A percentile compares a stretch with the other conserved stretches of the same genome.
phyloP scores from a whole-genome alignment of 2,329 filamentous ascomycete species.

The Coleophoma eucalyptorum region DNA sequence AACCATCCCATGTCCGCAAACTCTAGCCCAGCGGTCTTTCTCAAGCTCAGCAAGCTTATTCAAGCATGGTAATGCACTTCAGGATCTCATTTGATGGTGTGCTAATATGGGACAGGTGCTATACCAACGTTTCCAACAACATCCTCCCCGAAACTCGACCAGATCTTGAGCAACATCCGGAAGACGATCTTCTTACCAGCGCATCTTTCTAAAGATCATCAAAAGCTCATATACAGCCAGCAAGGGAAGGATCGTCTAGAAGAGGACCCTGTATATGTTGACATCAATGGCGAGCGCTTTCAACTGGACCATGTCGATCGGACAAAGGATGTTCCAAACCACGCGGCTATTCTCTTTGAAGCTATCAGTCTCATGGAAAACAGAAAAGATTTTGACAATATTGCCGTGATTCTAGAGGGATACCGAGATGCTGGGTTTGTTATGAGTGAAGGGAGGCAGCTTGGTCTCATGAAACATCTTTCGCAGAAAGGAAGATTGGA shows the following conservation, averaged over 20 bases:
- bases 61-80: constrained; percentile 17
- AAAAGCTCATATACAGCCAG: constrained; percentile 45
- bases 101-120: constrained; percentile 10
- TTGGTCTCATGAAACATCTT: constrained; percentile 6
- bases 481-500: constrained; percentile 16
- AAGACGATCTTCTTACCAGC: constrained; percentile 58
- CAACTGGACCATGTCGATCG: constrained; percentile 20
- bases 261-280: constrained; percentile 52
- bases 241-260: constrained; percentile 45
- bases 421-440: constrained; percentile 10
- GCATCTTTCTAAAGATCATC: constrained; percentile 50
- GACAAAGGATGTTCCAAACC: constrained; percentile 15
- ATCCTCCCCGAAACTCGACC: constrained; percentile 49
- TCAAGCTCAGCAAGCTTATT: constrained; percentile 19
- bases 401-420: constrained; percentile 26
- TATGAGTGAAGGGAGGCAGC: constrained; percentile 13
- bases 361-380: constrained; percentile 24
- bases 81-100: neutral
- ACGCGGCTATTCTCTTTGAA: constrained; percentile 5
- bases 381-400: constrained; percentile 27
- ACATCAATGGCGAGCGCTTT: constrained; percentile 49
- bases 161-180: constrained; percentile 48
- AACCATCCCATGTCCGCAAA: constrained; percentile 1
- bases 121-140: constrained; percentile 41
- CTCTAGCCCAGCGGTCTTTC: constrained; percentile 18